Evolutionary conservation across 768 basidiomycete genomes (phyloP).

Genomic region (Rhizopogon vinicolor): DNA sequence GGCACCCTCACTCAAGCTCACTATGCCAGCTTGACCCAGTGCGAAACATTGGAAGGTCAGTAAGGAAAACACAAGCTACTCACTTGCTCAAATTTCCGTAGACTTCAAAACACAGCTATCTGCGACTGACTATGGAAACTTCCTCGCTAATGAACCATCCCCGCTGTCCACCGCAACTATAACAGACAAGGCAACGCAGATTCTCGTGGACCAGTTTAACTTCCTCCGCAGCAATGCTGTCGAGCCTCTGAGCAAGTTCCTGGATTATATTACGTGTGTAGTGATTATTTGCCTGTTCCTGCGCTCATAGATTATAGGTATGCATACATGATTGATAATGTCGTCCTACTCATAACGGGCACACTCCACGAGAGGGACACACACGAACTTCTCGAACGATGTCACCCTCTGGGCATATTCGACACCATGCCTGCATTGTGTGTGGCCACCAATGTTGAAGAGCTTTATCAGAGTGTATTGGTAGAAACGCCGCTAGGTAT

Average conservation of each 20-base stretch:
- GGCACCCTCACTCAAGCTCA: slow-evolving; percentile 86
- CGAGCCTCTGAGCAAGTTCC: slow-evolving; percentile 84
- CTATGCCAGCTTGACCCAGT: slow-evolving; percentile 92
- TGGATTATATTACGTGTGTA: slow-evolving; percentile 96
- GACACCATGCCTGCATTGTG: slow-evolving; percentile 99
- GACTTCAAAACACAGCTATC: slow-evolving; percentile 95
- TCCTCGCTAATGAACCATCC: slow-evolving; percentile 93
- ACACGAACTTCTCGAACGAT: slow-evolving; percentile 92
- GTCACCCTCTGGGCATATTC: slow-evolving; percentile 95
- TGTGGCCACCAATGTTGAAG: slow-evolving; percentile 98
- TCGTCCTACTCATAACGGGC: slow-evolving; percentile 94
- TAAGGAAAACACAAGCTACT: not conserved
- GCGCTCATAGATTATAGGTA: slow-evolving; percentile 49
- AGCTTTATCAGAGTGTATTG: slow-evolving; percentile 92
- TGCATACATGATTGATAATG: slow-evolving; percentile 99
- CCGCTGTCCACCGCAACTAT: slow-evolving; percentile 93
- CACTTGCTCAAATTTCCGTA: slow-evolving; percentile 26
- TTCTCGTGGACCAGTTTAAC: slow-evolving; percentile 97
- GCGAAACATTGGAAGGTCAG: slow-evolving; percentile 89
- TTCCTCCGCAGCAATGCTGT: slow-evolving; percentile 89
- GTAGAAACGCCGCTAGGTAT: slow-evolving; percentile 96
- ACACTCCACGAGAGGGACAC: slow-evolving; percentile 97
- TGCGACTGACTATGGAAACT: slow-evolving; percentile 97
- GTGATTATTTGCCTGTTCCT: slow-evolving; percentile 1
- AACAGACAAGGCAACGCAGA: slow-evolving; percentile 92